Conservation (phyloP, 2,329 filamentous ascomycete genomes). For the Simplicillium sp. region DNA sequence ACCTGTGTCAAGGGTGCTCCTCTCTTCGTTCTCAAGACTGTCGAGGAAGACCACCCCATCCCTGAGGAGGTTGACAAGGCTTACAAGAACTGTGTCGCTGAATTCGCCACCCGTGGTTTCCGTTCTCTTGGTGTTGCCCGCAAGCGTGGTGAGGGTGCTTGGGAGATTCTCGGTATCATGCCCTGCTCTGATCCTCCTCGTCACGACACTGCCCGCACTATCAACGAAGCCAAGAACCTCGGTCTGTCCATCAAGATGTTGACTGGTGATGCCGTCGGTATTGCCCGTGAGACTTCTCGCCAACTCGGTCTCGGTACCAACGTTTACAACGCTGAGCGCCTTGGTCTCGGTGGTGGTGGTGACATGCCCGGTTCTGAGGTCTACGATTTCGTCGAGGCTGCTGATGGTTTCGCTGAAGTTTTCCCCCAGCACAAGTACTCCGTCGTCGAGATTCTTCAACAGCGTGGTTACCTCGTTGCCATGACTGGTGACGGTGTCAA, state of each 20-base stretch:
- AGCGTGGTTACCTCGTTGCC: conserved; percentile 86
- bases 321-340: conserved; percentile 86
- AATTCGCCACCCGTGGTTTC: conserved; percentile 89
- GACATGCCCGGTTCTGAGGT: conserved; percentile 91
- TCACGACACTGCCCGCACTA: conserved; percentile 82
- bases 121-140: conserved; percentile 88
- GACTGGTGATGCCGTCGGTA: conserved; percentile 89
- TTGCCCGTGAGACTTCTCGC: conserved; percentile 83
- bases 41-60: conserved; percentile 76
- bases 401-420: conserved; percentile 89
- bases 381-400: conserved; percentile 91
- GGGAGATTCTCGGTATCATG: conserved; percentile 94
- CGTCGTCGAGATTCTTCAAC: conserved; percentile 86
- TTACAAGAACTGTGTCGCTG: conserved; percentile 88
- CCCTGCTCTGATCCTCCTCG: conserved; percentile 87
- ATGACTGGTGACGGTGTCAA: conserved; percentile 98
- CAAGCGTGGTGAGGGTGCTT: conserved; percentile 70
- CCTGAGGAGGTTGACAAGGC: conserved; percentile 67
- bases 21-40: conserved; percentile 77
- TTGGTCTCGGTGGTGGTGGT: conserved; percentile 81
- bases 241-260: conserved; percentile 94
- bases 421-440: conserved; percentile 96
- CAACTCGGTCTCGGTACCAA: conserved; percentile 89
- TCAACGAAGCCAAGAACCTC: conserved; percentile 80
- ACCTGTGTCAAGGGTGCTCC: conserved; percentile 88